Conservation (phyloP, 495 filamentous ascomycete genomes). For the Penicillium crystallinum region DNA sequence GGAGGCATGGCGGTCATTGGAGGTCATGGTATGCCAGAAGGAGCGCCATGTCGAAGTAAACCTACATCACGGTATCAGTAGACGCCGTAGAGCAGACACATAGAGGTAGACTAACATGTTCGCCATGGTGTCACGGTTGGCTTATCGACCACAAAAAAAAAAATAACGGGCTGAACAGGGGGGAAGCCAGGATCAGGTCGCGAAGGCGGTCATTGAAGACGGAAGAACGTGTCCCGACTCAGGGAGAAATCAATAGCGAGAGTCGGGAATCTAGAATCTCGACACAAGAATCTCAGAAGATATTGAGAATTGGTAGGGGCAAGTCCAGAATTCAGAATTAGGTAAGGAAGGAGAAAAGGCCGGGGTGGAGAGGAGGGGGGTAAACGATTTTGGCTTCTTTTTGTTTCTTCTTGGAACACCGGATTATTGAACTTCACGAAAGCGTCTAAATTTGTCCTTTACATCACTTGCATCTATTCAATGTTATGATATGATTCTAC, state of each 20-base stretch:
- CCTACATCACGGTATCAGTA: slow-evolving; percentile 32
- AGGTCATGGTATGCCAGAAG: slow-evolving; percentile 97
- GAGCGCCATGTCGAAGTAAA: slow-evolving; percentile 62
- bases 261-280: not conserved
- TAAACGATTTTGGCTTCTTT: slow-evolving; percentile 1
- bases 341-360: slow-evolving; percentile 10
- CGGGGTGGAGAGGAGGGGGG: slow-evolving; percentile 10
- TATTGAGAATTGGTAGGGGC: slow-evolving; percentile 1
- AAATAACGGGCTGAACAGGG: not conserved
- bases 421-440: not conserved
- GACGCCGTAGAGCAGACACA: not conserved
- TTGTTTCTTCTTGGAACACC: not conserved
- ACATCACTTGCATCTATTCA: not conserved
- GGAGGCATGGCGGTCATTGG: slow-evolving; percentile 68
- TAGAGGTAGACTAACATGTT: slow-evolving; percentile 20
- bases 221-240: not conserved
- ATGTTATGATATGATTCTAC: not conserved
- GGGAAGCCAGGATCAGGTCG: not conserved
- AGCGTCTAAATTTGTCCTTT: too few relatives aligned
- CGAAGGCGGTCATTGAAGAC: slow-evolving; percentile 2
- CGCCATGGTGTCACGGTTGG: slow-evolving; percentile 20
- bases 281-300: not conserved
- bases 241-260: not conserved
- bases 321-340: slow-evolving; percentile 5
- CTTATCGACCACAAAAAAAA: not conserved